phyloP scores from a whole-genome alignment of 2,329 filamentous ascomycete genomes.

The Monosporascus sp. region DNA sequence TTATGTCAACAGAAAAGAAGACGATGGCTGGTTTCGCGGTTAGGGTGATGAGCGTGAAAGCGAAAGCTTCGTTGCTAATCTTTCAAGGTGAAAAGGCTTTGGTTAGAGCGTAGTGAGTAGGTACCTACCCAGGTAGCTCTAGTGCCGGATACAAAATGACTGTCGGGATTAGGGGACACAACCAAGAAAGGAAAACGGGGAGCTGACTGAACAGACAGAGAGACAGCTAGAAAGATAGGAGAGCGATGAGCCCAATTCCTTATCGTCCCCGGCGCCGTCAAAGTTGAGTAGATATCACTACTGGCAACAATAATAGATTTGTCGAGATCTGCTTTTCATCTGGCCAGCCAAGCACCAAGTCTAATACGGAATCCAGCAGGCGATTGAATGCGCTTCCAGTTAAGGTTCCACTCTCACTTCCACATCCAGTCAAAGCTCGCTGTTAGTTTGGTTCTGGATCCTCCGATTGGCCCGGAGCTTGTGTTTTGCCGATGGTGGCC shows the following conservation, averaged over 20 bases:
- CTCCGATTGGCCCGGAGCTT: conserved; percentile 22
- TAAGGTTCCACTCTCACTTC: not conserved
- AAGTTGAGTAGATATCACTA: not conserved
- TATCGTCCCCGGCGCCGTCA: no score
- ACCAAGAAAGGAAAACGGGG: no score
- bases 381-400: not conserved
- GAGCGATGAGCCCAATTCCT: no score
- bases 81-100: not conserved
- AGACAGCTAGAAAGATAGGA: no score
- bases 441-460: conserved; percentile 1
- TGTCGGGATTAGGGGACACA: no score
- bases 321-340: conserved; percentile 7
- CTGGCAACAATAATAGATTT: not conserved
- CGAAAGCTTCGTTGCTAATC: not conserved
- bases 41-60: not conserved
- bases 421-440: not conserved
- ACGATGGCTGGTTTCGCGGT: not conserved
- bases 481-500: conserved; percentile 2
- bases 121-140: not conserved
- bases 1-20: not conserved
- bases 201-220: no score
- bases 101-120: not conserved
- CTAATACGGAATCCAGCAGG: not conserved
- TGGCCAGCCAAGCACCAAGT: conserved; percentile 10
- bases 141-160: not conserved